These are phyloP conservation scores for Lactifluus subvellereus DNA, from an alignment of 768 basidiomycete species.

Conservation along the genomic window DNA sequence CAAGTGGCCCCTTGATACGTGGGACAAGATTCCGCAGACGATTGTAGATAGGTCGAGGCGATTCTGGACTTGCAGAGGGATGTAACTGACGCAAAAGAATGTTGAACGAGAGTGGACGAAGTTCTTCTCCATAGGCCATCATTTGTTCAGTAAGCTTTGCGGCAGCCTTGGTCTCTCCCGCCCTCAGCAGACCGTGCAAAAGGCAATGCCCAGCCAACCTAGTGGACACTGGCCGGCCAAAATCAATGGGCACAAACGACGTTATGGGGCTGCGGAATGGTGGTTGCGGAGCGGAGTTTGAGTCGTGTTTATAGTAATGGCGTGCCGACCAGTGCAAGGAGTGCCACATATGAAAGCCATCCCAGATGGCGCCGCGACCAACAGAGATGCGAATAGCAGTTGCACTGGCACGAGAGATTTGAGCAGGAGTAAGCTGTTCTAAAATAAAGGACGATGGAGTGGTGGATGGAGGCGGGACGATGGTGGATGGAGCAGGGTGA, in stretches of 20 bases:
- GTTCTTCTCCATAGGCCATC: slow-evolving; percentile 46
- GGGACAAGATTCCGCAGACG: neutral
- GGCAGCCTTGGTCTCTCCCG: slow-evolving; percentile 44
- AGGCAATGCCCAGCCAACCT: slow-evolving; percentile 59
- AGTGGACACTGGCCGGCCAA: slow-evolving; percentile 47
- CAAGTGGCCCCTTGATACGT: slow-evolving; percentile 7
- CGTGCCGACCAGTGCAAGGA: slow-evolving; percentile 22
- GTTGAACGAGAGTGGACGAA: slow-evolving; percentile 48
- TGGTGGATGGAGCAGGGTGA: neutral
- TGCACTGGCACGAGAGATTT: slow-evolving; percentile 23
- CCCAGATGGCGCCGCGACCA: slow-evolving; percentile 17
- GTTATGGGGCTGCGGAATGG: slow-evolving; percentile 24
- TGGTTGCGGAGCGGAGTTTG: slow-evolving; percentile 21
- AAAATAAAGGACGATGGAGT: slow-evolving; percentile 1
- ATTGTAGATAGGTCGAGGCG: neutral
- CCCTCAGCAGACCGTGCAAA: slow-evolving; percentile 57
- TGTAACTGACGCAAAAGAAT: slow-evolving; percentile 33
- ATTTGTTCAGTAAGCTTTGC: slow-evolving; percentile 44
- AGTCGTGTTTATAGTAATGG: slow-evolving; percentile 7
- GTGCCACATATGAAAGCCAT: slow-evolving; percentile 23
- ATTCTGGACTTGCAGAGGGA: slow-evolving; percentile 21
- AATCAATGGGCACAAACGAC: slow-evolving; percentile 40
- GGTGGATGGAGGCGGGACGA: slow-evolving; percentile 8
- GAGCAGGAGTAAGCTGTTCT: slow-evolving; percentile 16
- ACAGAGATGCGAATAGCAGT: slow-evolving; percentile 20